Evolutionary conservation across 805 yeast genomes (phyloP).

Genomic region (Wickerhamomyces ciferrii): DNA sequence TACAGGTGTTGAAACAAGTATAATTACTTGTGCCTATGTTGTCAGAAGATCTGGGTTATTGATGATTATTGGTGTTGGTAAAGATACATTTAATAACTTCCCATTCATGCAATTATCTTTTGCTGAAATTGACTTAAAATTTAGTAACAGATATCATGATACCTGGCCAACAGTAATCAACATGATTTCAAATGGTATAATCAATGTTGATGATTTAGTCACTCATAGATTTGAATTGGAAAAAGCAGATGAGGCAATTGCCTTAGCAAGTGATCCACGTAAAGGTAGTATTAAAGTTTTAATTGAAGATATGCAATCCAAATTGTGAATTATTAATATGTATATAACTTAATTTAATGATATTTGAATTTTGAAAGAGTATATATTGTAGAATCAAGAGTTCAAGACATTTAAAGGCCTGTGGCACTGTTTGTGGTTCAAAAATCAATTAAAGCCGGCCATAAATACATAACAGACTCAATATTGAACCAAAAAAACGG

Average conservation of each 20-base stretch:
- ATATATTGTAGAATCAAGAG: not conserved
- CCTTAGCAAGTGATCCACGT: slow-evolving; percentile 24
- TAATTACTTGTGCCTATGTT: slow-evolving; percentile 37
- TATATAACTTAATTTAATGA: not conserved
- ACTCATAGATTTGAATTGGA: slow-evolving; percentile 41
- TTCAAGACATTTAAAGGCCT: no score
- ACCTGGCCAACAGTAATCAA: slow-evolving; percentile 48
- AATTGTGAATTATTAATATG: not conserved
- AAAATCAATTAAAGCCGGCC: no score
- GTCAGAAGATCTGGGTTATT: slow-evolving; percentile 39
- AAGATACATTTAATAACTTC: slow-evolving; percentile 33
- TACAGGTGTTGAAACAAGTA: slow-evolving; percentile 43
- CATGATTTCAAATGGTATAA: slow-evolving; percentile 34
- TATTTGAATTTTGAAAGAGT: not conserved
- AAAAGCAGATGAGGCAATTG: slow-evolving; percentile 35
- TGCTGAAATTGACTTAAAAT: slow-evolving; percentile 42
- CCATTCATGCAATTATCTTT: slow-evolving; percentile 48
- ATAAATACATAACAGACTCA: no score
- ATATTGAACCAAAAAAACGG: no score
- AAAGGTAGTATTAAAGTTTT: slow-evolving; percentile 42
- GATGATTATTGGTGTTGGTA: slow-evolving; percentile 45
- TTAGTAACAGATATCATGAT: slow-evolving; percentile 43
- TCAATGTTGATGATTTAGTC: slow-evolving; percentile 36
- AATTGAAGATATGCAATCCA: slow-evolving; percentile 26
- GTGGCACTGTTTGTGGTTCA: no score